These are phyloP conservation scores for Populus tomentosa DNA, from an alignment of 441 rosid genomes.

Conservation along the genomic window DNA sequence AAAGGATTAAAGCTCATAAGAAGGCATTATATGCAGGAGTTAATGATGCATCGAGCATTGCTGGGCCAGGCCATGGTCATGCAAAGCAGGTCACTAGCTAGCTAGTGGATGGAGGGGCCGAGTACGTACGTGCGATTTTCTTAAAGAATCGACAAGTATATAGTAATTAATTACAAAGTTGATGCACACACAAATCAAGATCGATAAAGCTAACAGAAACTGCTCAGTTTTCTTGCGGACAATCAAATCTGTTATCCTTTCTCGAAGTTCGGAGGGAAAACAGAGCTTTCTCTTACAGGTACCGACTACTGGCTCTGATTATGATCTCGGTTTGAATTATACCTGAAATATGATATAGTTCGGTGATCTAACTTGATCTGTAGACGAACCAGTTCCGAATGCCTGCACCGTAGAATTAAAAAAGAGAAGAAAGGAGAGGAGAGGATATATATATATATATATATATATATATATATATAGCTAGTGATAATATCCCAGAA, in stretches of 20 bases:
- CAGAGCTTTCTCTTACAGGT: neutral
- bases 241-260: conserved; percentile 18
- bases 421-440: no score
- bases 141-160: neutral
- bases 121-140: conserved; percentile 16
- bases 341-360: no score
- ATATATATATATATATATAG: no score
- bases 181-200: neutral
- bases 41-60: conserved; percentile 24
- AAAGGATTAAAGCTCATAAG: conserved; percentile 10
- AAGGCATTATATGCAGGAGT: conserved; percentile 21
- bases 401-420: neutral
- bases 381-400: neutral
- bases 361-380: neutral
- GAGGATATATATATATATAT: no score
- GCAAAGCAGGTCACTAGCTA: conserved; percentile 20
- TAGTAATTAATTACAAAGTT: conserved; percentile 11
- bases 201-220: neutral
- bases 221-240: conserved; percentile 12
- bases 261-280: conserved; percentile 3
- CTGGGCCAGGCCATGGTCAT: conserved; percentile 9
- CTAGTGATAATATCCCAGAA: neutral
- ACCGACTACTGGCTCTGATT: neutral
- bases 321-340: neutral
- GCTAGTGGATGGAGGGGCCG: conserved; percentile 44